These are phyloP conservation scores for Leishmania tropica DNA, from an alignment of 208 protist species.

Conservation along the genomic window DNA sequence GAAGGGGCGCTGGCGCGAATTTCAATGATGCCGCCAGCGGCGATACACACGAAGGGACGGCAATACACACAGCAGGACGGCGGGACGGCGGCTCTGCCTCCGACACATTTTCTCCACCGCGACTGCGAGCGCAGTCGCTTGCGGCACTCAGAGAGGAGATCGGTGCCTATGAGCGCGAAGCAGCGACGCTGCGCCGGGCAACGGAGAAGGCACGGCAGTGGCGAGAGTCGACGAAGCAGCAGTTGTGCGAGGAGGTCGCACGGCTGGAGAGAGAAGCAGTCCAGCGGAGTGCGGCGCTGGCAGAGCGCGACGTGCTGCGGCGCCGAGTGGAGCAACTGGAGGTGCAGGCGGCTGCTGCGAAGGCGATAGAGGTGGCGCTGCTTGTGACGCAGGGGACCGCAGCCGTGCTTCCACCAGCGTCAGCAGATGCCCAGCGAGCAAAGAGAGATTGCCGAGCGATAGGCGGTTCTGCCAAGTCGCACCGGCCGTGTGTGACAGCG, in stretches of 20 bases:
- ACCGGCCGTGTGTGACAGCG: neutral
- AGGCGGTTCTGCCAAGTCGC: neutral
- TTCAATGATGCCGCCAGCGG: neutral
- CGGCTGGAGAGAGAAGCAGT: constrained; percentile 25
- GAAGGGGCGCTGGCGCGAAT: neutral
- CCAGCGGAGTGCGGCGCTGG: constrained; percentile 1
- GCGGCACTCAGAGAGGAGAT: constrained; percentile 1
- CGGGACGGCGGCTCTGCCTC: neutral
- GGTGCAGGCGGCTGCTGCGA: constrained; percentile 23
- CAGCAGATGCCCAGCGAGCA: neutral
- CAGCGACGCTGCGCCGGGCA: constrained; percentile 11
- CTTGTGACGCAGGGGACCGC: constrained; percentile 1
- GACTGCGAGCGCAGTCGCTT: constrained; percentile 23
- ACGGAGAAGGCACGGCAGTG: constrained; percentile 17
- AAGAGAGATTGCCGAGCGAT: neutral
- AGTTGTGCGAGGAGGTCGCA: constrained; percentile 20
- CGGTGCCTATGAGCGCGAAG: constrained; percentile 17
- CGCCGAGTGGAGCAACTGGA: constrained; percentile 24
- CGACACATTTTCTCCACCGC: neutral
- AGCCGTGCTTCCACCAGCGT: neutral
- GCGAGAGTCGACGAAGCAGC: constrained; percentile 10
- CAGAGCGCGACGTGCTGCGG: constrained; percentile 25
- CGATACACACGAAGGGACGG: no score
- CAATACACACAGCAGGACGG: no score
- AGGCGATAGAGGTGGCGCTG: constrained; percentile 16